A percentile compares a stretch with the other conserved stretches of the same genome.
Evolutionary conservation across 2,329 filamentous ascomycete species (phyloP).

Genomic region (Endothia cerciana): DNA sequence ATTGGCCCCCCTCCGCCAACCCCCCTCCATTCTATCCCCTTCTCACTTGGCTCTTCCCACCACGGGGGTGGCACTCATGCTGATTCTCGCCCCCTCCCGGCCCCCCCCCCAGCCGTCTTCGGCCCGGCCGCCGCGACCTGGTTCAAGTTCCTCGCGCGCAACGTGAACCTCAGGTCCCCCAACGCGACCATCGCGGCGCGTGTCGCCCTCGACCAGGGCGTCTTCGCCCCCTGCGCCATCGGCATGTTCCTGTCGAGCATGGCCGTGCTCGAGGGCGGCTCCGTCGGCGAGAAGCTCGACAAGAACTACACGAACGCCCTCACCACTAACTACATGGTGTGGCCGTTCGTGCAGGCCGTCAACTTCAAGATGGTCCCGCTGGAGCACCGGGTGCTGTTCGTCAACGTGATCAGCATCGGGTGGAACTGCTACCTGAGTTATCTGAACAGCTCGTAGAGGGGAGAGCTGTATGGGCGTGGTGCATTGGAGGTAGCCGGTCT

Average conservation of each 20-base stretch:
- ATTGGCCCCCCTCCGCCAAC: conserved; percentile 13
- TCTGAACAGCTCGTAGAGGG: conserved; percentile 53
- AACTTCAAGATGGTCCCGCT: conserved; percentile 90
- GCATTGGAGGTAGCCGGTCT: not conserved
- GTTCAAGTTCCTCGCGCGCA: conserved; percentile 78
- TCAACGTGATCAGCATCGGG: conserved; percentile 76
- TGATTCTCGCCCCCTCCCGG: no score
- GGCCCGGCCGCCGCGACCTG: conserved; percentile 86
- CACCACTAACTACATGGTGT: conserved; percentile 83
- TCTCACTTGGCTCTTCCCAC: conserved; percentile 9
- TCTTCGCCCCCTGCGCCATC: conserved; percentile 86
- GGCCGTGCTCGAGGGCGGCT: conserved; percentile 76
- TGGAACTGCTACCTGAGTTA: conserved; percentile 70
- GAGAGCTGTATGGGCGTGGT: not conserved
- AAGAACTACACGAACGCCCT: conserved; percentile 74
- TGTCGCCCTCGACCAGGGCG: conserved; percentile 76
- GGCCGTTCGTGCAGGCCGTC: conserved; percentile 81
- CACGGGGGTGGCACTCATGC: no score
- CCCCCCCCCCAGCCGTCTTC: conserved; percentile 69
- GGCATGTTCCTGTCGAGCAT: conserved; percentile 81
- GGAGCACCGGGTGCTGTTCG: conserved; percentile 81
- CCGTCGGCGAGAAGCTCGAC: conserved; percentile 67
- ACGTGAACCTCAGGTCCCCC: conserved; percentile 65
- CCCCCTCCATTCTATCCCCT: conserved; percentile 11
- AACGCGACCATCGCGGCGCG: conserved; percentile 76